Evolutionary conservation across 495 filamentous ascomycete genomes (phyloP), one percentile per base, ranked within the genome.

Genomic region (Penicillium angulare): DNA sequence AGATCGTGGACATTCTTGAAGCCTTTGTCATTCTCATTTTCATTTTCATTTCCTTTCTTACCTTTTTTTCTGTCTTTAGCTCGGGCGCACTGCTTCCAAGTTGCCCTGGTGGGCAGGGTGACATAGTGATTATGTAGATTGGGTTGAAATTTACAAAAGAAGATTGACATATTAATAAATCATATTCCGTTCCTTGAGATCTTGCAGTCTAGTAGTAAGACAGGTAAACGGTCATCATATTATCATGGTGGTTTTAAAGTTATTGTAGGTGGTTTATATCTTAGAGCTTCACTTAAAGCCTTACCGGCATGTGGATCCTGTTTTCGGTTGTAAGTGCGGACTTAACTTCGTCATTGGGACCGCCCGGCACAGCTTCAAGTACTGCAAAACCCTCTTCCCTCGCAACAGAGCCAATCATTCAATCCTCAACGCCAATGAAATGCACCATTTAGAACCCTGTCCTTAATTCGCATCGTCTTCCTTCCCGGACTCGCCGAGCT

Each of bases 271-370:
- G n/a, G n/a, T n/a, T n/a, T n/a, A n/a, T n/a, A n/a, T n/a, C n/a
- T n/a, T n/a, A n/a, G n/a, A n/a, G n/a, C n/a, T n/a, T n/a, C n/a
- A n/a, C n/a, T n/a, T n/a, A n/a, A n/a, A n/a, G n/a, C n/a, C n/a
- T n/a, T n/a, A n/a, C n/a, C n/a, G n/a, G n/a, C n/a, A n/a, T n/a
- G n/a, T n/a, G n/a, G 40, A 41, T 52, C 48, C 53, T 57, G 58
- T 45, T 61, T 61, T 53, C 58, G 58, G 58, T 44, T 48, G 57
- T 60, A 61, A 60, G 57, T 43, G 50, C 58, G 56, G 56, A 61
- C 41, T 61, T 58, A 53, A 53, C n/a, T n/a, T 57, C 55, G 55
- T n/a, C n/a, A n/a, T n/a, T 47, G 44, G 50, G 46, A 61, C 58
- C 50, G 45, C 54, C 49, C 50, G 46, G 44, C 46, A 39, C 47